Evolutionary conservation across 208 protist species (phyloP), one percentile per base, ranked within the genome.

Genomic region (Lotmaria passim): DNA sequence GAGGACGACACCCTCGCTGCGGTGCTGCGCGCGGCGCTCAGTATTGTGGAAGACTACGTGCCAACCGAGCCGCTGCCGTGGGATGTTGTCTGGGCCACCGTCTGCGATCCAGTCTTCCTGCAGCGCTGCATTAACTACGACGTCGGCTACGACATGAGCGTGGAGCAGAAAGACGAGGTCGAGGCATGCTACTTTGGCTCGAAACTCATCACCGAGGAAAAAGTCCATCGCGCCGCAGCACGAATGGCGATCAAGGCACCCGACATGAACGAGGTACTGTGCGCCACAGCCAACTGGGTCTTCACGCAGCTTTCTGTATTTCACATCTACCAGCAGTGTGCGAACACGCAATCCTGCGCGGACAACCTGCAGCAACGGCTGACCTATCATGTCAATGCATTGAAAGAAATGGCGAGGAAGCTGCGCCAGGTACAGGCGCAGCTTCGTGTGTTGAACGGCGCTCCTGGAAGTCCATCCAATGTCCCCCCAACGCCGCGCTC

Each of bases 341-440:
- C 73, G 36, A 78, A 57, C 30, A 84, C 81, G 5, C 79, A 90
- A 53, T 52, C 52, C n/a, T 59, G 59, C 63, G 75, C 77, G 7
- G 77, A 90, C 39, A 53, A 74, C 4, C 64, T 87, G 23, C 75
- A 86, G 66, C 79, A 79, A 30, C 51, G 28, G 10, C 79, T 90
- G n/a, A 83, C 74, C 3, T 65, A 72, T 34, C 69, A 83, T 39
- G 79, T 87, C 38, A 52, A 51, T 17, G 21, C 46, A 8, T 62
- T 87, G 19, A 90, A 90, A 68, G 70, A 71, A 10, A 19, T 77
- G 0, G 60, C 61, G 19, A 64, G 68, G 24, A 55, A 75, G 61
- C 69, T 87, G 36, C 59, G 36, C n/a, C 75, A 78, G 34, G 73
- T 83, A n/a, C 73, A 74, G 28, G 69, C 55, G 44, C 64, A 87